Conservation (phyloP, 306 rosid species). For the Citrullus amarus region DNA sequence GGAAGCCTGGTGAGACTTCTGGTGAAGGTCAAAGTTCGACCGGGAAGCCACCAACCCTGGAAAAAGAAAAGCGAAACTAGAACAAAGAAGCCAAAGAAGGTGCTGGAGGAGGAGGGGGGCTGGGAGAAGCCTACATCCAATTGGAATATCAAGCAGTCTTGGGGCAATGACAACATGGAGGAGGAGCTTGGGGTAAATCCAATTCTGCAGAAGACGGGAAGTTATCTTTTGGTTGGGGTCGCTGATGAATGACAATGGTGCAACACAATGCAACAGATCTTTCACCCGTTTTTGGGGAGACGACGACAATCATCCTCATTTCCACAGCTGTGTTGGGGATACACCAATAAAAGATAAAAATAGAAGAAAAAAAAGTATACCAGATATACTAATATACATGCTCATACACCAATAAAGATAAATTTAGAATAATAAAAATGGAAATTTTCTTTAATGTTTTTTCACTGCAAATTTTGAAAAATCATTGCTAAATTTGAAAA, state of each 20-base stretch:
- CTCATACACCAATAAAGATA: too few relatives aligned
- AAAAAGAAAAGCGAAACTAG: not conserved
- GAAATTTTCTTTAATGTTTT: too few relatives aligned
- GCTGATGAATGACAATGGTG: not conserved
- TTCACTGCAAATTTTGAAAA: too few relatives aligned
- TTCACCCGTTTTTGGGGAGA: not conserved
- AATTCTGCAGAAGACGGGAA: not conserved
- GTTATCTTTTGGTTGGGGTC: not conserved
- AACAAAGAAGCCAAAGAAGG: not conserved
- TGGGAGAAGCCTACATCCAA: not conserved
- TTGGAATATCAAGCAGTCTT: not conserved
- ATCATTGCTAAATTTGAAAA: too few relatives aligned
- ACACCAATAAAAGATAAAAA: too few relatives aligned
- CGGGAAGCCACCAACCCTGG: not conserved
- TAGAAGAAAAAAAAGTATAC: too few relatives aligned
- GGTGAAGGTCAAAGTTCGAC: constrained; percentile 10
- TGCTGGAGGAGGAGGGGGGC: not conserved
- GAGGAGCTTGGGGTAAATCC: not conserved
- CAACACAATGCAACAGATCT: too few relatives aligned
- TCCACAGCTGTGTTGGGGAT: not conserved
- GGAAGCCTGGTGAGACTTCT: constrained; percentile 17
- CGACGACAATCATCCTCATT: not conserved
- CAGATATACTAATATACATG: too few relatives aligned
- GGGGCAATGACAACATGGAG: too few relatives aligned
- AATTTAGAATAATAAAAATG: too few relatives aligned